Base-by-base conservation (phyloP, 345 rosid species). In the Ceriops tagal region DNA sequence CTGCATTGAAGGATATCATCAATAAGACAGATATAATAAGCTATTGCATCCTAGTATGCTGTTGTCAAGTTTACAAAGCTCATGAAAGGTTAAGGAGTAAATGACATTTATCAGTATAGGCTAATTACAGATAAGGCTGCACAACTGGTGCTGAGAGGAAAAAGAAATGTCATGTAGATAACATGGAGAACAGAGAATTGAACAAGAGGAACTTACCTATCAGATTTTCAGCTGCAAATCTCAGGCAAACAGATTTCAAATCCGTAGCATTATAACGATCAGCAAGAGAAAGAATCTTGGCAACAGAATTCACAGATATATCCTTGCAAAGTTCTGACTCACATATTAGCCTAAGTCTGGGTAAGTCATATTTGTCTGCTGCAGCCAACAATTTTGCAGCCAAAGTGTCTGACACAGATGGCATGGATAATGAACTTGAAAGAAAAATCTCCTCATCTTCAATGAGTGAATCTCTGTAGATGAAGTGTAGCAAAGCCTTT, bases 161-260 rank as follows among this genome's bases (percentile, higher is more conserved):
- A 43, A 43, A 43, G 1, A 43, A 43, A 43, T 43, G 49, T 5
- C 5, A 3, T 0, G 5, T 43, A 43, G 49, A 43, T 15, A 13
- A 13, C 49, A 43, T 43, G 2, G 47, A 9, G 18, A 43, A 13
- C 18, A 13, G 19, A 43, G 5, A 43, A 43, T 43, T 15, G 16
- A 73, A 73, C 37, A 31, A 8, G 58, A 74, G 62, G 67, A 74
- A 74, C 83, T 43, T 82, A 93, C 98, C 93, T 30, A 82, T 76
- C 5, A 89, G 97, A 86, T 93, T 91, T 68, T 93, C 97, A 46
- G 93, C 98, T 60, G 97, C 88, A 73, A 93, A 93, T 81, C 87
- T 91, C 60, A 93, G 81, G 82, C 96, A 93, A 58, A 91, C 79
- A 37, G 89, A 84, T 73, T 91, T 93, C 62, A 91, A 85, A 65